Base-by-base conservation (phyloP, 257 asterid species). In the Solanum okadae region DNA sequence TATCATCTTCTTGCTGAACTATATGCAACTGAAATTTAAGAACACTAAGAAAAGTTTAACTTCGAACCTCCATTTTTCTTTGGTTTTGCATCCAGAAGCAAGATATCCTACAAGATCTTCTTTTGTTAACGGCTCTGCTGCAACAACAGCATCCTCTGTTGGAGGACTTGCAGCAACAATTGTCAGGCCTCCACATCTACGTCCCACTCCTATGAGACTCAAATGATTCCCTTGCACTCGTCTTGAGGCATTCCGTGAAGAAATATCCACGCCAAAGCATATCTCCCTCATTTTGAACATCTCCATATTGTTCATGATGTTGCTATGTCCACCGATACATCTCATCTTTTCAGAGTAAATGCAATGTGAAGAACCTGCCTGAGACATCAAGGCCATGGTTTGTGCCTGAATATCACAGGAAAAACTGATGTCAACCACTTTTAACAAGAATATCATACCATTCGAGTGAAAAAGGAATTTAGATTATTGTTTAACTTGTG, bases 161-260 rank as follows among this genome's bases (percentile, higher is more conserved):
- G 99, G 99, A 91, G 99, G 99, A 92, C 99, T 97, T 67, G 99
- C 99, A 90, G 94, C 98, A 85, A 96, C 98, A 87, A 92, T 92
- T 86, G 91, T 72, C 90, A 34, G 90, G 84, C 73, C 88, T 87
- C 96, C 89, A 87, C 92, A 90, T 87, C 88, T 92, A 77, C 37
- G 68, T 88, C 84, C 92, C 35, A 81, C 88, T 78, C 89, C 92
- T 46, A 49, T 38, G 73, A 88, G 90, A 90, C 88, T 91, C 68
- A 90, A 83, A 86, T 87, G 68, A 90, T 88, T 87, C 83, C 89
- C 88, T 71, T 70, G 88, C 63, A 81, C 87, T 61, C 89, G 88
- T 91, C 89, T 93, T 73, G 90, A 63, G 56, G 94, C 90, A 89
- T 88, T 89, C 90, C 91, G 49, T 11, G 93, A 91, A 90, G 93